Percentiles rank a stretch among this genome's conserved stretches.
phyloP scores from a whole-genome alignment of 2,329 filamentous ascomycete genomes.

The Epichloe hybrida region DNA sequence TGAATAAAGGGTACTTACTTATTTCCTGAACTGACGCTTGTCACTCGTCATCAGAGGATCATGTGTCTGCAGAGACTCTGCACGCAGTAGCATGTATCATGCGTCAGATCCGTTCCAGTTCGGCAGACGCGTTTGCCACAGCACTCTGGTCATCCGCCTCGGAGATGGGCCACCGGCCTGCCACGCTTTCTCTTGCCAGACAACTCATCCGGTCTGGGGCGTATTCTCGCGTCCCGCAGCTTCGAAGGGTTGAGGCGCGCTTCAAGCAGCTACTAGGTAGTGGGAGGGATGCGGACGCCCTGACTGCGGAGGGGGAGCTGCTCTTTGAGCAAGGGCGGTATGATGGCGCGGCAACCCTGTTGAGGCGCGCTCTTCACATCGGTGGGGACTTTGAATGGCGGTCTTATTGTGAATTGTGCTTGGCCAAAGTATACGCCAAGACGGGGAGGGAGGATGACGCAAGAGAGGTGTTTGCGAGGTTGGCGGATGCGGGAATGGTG shows the following conservation, averaged over 20 bases:
- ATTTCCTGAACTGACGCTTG: not conserved
- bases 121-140: constrained; percentile 9
- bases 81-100: constrained; percentile 19
- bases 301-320: constrained; percentile 20
- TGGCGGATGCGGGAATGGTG: constrained; percentile 10
- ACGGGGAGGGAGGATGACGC: constrained; percentile 13
- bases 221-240: constrained; percentile 10
- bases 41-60: constrained; percentile 7
- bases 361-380: constrained; percentile 14
- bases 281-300: constrained; percentile 21
- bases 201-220: constrained; percentile 9
- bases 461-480: constrained; percentile 9
- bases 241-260: constrained; percentile 12
- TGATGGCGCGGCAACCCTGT: constrained; percentile 9
- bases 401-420: constrained; percentile 12
- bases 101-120: constrained; percentile 6
- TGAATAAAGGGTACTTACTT: too few species aligned
- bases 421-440: constrained; percentile 14
- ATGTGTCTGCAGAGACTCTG: constrained; percentile 9
- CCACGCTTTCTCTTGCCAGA: constrained; percentile 17
- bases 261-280: constrained; percentile 18
- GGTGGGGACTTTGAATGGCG: constrained; percentile 15
- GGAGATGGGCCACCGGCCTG: constrained; percentile 15
- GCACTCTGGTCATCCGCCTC: constrained; percentile 21
- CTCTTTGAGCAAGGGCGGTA: constrained; percentile 14